These are phyloP conservation scores for Trichosporon coremiiforme DNA, from an alignment of 1,284 basidiomycete genomes.

Conservation along the genomic window DNA sequence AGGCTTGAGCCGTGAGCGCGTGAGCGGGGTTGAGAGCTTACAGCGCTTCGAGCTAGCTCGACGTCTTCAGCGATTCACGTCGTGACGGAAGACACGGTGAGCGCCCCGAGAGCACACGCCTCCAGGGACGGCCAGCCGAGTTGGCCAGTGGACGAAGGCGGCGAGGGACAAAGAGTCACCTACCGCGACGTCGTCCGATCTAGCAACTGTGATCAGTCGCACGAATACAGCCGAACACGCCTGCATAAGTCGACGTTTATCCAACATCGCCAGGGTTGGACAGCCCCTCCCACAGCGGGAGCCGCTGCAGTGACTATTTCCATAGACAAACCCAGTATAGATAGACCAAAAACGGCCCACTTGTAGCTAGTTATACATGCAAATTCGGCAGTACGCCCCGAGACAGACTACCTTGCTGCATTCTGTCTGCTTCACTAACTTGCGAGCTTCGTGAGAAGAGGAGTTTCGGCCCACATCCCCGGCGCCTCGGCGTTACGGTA, in stretches of 20 bases:
- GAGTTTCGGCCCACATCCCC: not conserved
- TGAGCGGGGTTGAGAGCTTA: slow-evolving; percentile 34
- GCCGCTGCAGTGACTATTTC: slow-evolving; percentile 6
- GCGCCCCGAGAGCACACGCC: not conserved
- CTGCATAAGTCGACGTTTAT: not conserved
- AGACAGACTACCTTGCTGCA: not conserved
- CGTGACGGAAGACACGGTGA: not conserved
- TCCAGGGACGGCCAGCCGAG: not conserved
- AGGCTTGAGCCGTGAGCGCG: slow-evolving; percentile 37
- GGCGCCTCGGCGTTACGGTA: not conserved
- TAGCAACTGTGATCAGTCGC: not conserved
- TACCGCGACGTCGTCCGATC: not conserved
- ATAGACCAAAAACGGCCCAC: slow-evolving; percentile 3
- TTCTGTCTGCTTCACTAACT: not conserved
- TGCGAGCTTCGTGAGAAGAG: not conserved
- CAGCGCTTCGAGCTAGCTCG: slow-evolving; percentile 17
- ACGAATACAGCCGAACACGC: not conserved
- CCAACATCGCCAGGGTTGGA: slow-evolving; percentile 7
- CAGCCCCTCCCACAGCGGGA: not conserved
- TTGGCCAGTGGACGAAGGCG: not conserved
- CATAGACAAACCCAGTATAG: slow-evolving; percentile 1
- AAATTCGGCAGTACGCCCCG: slow-evolving; percentile 4
- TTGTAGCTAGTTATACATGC: slow-evolving; percentile 19
- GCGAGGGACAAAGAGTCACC: not conserved
- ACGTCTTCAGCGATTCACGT: not conserved